Base-by-base conservation (phyloP, 169 alveolate genomes). In the Toxoplasma gondii region DNA sequence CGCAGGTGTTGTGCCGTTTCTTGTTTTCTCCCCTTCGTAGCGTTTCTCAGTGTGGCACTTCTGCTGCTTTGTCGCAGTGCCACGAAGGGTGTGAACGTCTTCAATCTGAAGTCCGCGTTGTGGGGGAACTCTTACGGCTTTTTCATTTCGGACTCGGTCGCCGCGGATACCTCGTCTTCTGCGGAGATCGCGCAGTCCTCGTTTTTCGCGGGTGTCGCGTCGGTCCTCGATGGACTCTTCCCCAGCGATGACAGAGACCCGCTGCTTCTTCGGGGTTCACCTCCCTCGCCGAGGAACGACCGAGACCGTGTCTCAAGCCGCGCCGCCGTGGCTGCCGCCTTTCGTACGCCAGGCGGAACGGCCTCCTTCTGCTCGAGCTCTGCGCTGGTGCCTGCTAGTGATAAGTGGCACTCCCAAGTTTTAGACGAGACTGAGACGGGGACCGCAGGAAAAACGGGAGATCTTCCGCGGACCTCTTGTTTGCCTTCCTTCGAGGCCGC, bases 401-500 rank as follows among this genome's bases (percentile, higher is more conserved):
- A 16, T 10, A 19, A 78, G 22, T 1, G 22, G 31, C n/a, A n/a
- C 5, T n/a, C 39, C 22, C 1, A 41, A 16, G 49, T 45, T n/a
- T 7, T 31, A 19, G 31, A 12, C 86, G 22, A 19, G 86, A 27
- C 86, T 29, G 7, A 19, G 27, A 16, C 27, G n/a, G 86, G 4
- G 45, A 78, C 9, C 44, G 27, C 44, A n/a, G 39, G 10, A 78
- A 1, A 7, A 1, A 17, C 44, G 44, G 16, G 22, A 17, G 49
- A 41, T 45, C 45, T 78, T n/a, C 22, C 86, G n/a, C 5, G 9
- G 1, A n/a, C 29, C 29, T 10, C 86, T 2, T 78, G 86, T 31
- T 45, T 78, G 29, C 94, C 94, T n/a, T 41, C 94, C 22, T 64
- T 92, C 19, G 92, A 54, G 64, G 64, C 67, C 1, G 94, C 91